These are phyloP conservation scores for Talaromyces sp. DNA, from an alignment of 2,329 filamentous ascomycete genomes.

Conservation along the genomic window DNA sequence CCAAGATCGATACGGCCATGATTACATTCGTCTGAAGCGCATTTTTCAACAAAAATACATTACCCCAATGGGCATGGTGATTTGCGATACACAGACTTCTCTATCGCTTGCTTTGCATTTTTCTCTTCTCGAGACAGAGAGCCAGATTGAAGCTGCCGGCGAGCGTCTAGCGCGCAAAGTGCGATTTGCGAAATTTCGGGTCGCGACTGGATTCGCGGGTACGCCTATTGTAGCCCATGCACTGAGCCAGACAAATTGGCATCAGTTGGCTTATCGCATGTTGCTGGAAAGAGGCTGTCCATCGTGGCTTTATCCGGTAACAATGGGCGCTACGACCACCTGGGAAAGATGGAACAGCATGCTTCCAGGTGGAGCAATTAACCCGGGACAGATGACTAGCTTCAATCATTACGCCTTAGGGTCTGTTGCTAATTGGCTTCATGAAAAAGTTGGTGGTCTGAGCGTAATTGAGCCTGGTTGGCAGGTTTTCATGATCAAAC, in stretches of 20 bases:
- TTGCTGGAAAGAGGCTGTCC: constrained; percentile 34
- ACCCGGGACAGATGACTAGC: constrained; percentile 47
- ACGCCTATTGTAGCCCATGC: constrained; percentile 33
- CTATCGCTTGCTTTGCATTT: constrained; percentile 6
- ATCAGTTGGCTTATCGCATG: constrained; percentile 44
- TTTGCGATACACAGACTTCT: constrained; percentile 6
- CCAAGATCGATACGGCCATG: background rate
- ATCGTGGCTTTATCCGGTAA: constrained; percentile 12
- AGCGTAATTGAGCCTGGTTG: constrained; percentile 32
- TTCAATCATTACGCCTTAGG: constrained; percentile 50
- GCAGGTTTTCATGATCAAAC: constrained; percentile 31
- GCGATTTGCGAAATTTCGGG: constrained; percentile 32
- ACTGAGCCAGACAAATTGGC: constrained; percentile 23
- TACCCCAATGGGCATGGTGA: background rate
- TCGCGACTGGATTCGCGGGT: constrained; percentile 41
- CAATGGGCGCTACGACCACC: constrained; percentile 39
- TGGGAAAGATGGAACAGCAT: constrained; percentile 52
- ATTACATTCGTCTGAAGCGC: background rate
- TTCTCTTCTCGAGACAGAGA: constrained; percentile 38
- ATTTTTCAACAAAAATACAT: constrained; percentile 7
- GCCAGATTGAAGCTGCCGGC: constrained; percentile 12
- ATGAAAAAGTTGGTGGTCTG: constrained; percentile 26
- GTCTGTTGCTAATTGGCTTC: constrained; percentile 44
- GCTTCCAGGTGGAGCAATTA: constrained; percentile 41
- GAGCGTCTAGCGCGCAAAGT: constrained; percentile 8